Percentiles rank a stretch among this genome's conserved stretches.
Evolutionary conservation across 2,329 filamentous ascomycete genomes (phyloP).

Genomic region (Colletotrichum trifolii): DNA sequence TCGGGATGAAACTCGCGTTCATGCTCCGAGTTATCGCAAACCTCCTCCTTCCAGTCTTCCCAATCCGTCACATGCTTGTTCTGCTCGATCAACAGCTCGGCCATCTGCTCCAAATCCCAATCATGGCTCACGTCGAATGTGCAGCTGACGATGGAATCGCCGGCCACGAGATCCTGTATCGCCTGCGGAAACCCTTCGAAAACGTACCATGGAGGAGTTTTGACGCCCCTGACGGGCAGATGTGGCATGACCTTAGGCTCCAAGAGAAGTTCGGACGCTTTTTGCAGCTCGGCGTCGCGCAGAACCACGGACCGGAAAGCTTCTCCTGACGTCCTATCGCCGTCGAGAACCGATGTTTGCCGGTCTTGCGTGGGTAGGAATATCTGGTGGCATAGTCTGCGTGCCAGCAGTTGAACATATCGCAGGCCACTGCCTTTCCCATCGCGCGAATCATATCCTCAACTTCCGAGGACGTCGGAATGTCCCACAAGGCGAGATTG

Average conservation of each 20-base stretch:
- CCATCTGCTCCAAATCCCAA: constrained; percentile 1
- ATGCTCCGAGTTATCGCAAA: too few species aligned
- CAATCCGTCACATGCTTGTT: not conserved
- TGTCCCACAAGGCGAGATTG: too few species aligned
- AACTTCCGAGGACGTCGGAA: too few species aligned
- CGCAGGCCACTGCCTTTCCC: too few species aligned
- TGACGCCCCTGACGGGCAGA: not conserved
- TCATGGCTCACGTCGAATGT: constrained; percentile 4
- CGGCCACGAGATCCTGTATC: not conserved
- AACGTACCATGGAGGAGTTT: not conserved
- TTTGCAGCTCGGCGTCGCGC: constrained; percentile 9
- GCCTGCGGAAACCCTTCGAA: constrained; percentile 4
- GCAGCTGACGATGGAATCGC: not conserved
- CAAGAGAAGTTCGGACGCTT: not conserved
- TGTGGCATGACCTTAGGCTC: not conserved
- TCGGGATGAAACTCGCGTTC: too few species aligned
- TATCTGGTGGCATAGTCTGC: too few species aligned
- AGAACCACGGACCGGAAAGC: constrained; percentile 2
- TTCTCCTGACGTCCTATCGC: not conserved
- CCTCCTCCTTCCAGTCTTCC: too few species aligned
- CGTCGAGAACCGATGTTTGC: not conserved
- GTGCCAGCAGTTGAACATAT: too few species aligned
- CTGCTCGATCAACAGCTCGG: not conserved
- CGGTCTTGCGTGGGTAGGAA: too few species aligned
- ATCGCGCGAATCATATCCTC: too few species aligned